Evolutionary conservation across 2,329 filamentous ascomycete genomes (phyloP), one percentile per base, ranked within the genome.

Genomic region (Lasiodiplodia citricola): DNA sequence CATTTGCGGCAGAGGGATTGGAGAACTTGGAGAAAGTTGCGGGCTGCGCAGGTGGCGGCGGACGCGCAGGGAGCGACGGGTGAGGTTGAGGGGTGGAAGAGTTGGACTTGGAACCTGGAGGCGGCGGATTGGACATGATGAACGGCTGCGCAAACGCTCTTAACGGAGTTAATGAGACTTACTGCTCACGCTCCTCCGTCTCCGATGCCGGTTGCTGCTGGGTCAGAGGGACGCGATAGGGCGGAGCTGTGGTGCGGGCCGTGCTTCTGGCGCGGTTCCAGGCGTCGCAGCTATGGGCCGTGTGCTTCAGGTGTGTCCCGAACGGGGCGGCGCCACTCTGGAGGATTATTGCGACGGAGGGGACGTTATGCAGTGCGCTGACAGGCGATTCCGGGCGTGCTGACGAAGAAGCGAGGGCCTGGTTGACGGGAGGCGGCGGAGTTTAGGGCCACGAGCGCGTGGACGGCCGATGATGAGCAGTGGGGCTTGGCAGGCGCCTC

Each of bases 91-190:
- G 70, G 71, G 78, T 74, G 66, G 76, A 71, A 75, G 75, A 47
- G 31, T 65, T 54, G 16, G 70, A 73, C 51, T 69, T 72, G 70
- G 67, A 68, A 71, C 92, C 92, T 93, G 92, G 91, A 91, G 91
- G 91, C 79, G 90, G 91, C 82, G 92, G 91, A 87, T 93, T 93
- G 83, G 92, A 91, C 92, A 95, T 95, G 83, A 84, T 85, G 84
- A 85, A 84, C 66, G 52, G 52, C 21, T 68, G 66, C 41, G 58
- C 66, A 44, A 63, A 70, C 63, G 60, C 52, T 56, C 44, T 58
- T 51, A 58, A 51, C 66, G 47, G 66, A 62, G 66, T 62, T 63
- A 68, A 68, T 54, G 66, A 68, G 66, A 68, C 66, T 68, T 68
- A 68, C 66, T 55, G 66, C 65, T 67, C 65, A 52, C 41, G 57